Percentiles rank a stretch among this genome's conserved stretches.
phyloP scores from a whole-genome alignment of 1,139 yeast genomes.

The Diutina ranongensis region DNA sequence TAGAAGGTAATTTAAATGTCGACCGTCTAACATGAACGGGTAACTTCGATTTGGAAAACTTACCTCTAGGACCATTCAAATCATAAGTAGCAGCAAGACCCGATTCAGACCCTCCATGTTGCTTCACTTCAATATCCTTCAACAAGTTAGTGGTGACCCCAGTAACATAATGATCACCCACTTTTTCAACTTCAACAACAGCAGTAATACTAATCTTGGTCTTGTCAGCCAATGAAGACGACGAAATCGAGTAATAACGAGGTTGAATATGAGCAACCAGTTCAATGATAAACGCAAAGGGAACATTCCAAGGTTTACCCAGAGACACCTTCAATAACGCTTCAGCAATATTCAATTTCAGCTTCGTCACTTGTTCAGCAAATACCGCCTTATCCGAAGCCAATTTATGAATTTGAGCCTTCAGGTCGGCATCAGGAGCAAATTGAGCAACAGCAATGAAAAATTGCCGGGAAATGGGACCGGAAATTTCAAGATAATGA shows the following conservation, averaged over 20 bases:
- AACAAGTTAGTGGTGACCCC: constrained; percentile 92
- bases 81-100: constrained; percentile 51
- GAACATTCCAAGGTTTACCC: constrained; percentile 66
- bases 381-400: constrained; percentile 62
- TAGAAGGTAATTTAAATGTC: constrained; percentile 87
- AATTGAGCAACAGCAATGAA: constrained; percentile 68
- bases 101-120: constrained; percentile 23
- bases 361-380: constrained; percentile 48
- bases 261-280: constrained; percentile 76
- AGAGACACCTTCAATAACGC: constrained; percentile 51
- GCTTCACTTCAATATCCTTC: constrained; percentile 56
- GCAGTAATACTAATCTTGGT: constrained; percentile 75
- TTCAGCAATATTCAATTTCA: constrained; percentile 66
- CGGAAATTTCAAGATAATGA: constrained; percentile 83
- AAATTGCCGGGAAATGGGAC: constrained; percentile 86
- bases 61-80: constrained; percentile 70
- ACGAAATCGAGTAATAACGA: constrained; percentile 92
- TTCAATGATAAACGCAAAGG: constrained; percentile 79
- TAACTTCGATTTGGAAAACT: constrained; percentile 43
- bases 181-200: constrained; percentile 69
- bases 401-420: constrained; percentile 38
- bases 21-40: constrained; percentile 95
- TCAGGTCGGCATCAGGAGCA: constrained; percentile 61
- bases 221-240: constrained; percentile 75
- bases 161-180: constrained; percentile 33